phyloP scores from a whole-genome alignment of 441 rosid genomes.

The Croton laevigatus region DNA sequence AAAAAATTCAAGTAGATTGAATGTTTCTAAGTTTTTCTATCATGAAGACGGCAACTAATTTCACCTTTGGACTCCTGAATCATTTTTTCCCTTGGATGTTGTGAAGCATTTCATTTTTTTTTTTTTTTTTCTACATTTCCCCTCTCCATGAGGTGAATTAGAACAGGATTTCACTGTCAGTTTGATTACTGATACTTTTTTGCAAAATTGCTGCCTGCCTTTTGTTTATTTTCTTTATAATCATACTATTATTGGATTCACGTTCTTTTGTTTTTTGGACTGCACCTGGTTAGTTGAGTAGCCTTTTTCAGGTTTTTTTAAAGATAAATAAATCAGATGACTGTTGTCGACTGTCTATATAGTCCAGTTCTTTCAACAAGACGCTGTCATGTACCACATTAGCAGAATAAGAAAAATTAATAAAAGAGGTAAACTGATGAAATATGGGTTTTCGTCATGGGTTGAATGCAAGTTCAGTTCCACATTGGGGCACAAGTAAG shows the following conservation, averaged over 20 bases:
- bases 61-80: background rate
- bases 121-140: no score
- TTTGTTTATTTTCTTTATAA: background rate
- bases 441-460: background rate
- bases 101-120: background rate
- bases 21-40: background rate
- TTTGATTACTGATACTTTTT: background rate
- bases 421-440: background rate
- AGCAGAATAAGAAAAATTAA: background rate
- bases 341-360: background rate
- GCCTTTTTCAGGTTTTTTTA: no score
- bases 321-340: background rate
- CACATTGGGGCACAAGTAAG: background rate
- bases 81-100: background rate
- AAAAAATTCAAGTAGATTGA: background rate
- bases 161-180: background rate
- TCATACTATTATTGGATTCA: background rate
- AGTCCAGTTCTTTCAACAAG: background rate
- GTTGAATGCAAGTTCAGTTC: background rate
- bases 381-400: background rate
- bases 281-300: background rate
- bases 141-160: background rate
- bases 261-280: background rate
- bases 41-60: background rate
- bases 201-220: background rate